Conservation (phyloP, 225 moss, liverwort and hornwort species). For the Ulota crispa region DNA sequence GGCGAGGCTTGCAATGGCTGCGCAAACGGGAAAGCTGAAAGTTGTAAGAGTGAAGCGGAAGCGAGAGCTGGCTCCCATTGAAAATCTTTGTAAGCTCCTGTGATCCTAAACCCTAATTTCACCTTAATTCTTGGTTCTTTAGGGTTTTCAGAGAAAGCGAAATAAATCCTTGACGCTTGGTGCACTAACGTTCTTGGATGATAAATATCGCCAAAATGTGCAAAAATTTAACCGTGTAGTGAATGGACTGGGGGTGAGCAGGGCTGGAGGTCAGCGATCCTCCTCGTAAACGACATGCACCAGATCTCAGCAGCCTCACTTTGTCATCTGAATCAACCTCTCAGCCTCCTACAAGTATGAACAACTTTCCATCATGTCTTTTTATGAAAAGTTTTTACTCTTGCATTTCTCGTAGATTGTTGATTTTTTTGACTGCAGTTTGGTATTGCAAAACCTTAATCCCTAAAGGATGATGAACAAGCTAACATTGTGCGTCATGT, state of each 20-base stretch:
- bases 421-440: background rate
- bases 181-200: background rate
- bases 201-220: background rate
- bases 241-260: constrained; percentile 26
- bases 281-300: constrained; percentile 59
- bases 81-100: constrained; percentile 55
- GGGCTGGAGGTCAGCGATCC: constrained; percentile 68
- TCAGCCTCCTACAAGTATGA: constrained; percentile 40
- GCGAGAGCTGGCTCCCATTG: constrained; percentile 55
- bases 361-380: background rate
- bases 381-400: background rate
- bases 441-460: background rate
- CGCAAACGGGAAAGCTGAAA: constrained; percentile 34
- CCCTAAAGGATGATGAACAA: background rate
- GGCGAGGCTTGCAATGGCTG: constrained; percentile 2
- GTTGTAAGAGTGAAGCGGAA: constrained; percentile 63
- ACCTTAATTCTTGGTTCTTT: background rate
- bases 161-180: background rate
- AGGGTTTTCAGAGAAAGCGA: background rate
- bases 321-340: constrained; percentile 34
- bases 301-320: constrained; percentile 45
- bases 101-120: constrained; percentile 2
- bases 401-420: background rate
- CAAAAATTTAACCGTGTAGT: background rate
- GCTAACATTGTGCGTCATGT: background rate